Percentiles rank a stretch among this genome's conserved stretches.
phyloP scores from a whole-genome alignment of 768 basidiomycete species.

The Auricularia sp. region DNA sequence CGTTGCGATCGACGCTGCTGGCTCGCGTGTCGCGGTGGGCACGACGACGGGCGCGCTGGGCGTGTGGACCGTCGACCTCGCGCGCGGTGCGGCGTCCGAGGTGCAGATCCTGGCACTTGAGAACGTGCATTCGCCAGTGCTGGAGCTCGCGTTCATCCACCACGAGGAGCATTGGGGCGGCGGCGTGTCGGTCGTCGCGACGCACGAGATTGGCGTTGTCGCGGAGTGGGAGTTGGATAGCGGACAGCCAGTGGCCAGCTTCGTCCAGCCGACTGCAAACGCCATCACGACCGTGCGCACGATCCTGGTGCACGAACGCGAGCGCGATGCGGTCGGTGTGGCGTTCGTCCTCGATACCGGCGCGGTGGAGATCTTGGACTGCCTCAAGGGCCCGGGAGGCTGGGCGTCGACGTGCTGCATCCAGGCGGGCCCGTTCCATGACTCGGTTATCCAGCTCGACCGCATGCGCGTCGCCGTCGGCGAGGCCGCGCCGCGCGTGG shows the following conservation, averaged over 20 bases:
- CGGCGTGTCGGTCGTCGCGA: conserved; percentile 21
- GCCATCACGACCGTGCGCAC: conserved; percentile 36
- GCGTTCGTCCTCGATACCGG: conserved; percentile 61
- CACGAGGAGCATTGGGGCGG: conserved; percentile 1
- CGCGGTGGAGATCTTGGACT: conserved; percentile 50
- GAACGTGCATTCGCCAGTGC: conserved; percentile 39
- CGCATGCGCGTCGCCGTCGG: conserved; percentile 41
- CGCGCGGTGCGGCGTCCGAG: not conserved
- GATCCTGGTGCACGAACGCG: conserved; percentile 38
- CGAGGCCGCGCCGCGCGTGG: conserved; percentile 38
- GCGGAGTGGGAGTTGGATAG: conserved; percentile 40
- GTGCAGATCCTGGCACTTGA: not conserved
- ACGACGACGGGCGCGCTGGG: conserved; percentile 57
- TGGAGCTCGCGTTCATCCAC: conserved; percentile 39
- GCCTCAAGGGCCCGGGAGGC: conserved; percentile 33
- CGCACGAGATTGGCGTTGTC: conserved; percentile 50
- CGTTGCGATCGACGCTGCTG: conserved; percentile 52
- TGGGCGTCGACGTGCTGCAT: conserved; percentile 39
- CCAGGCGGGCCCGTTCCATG: conserved; percentile 47
- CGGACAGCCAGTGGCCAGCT: conserved; percentile 5
- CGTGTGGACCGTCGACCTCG: conserved; percentile 42
- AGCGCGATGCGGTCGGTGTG: conserved; percentile 38
- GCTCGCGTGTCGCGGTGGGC: conserved; percentile 59
- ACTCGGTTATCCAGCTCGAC: conserved; percentile 44
- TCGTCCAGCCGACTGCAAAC: conserved; percentile 30